Conservation (phyloP, 176 grass and related monocot species). For the Avena eriantha region DNA sequence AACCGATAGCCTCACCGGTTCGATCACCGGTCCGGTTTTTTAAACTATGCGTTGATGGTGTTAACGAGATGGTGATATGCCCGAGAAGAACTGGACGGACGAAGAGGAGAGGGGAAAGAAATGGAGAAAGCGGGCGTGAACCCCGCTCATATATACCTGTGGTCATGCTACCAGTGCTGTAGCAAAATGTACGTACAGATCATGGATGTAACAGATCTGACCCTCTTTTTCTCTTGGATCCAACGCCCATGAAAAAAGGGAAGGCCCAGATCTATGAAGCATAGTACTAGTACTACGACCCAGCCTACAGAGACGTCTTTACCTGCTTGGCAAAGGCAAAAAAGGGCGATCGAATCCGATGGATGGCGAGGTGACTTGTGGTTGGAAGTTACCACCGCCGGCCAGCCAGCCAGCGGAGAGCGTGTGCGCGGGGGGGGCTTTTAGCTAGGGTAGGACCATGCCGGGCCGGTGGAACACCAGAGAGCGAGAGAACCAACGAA, state of each 20-base stretch:
- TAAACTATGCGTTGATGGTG: too few species aligned
- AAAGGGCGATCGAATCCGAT: not conserved
- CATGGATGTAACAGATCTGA: not conserved
- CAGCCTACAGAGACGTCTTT: not conserved
- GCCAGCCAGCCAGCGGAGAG: not conserved
- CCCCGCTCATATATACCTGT: not conserved
- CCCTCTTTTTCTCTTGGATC: slow-evolving; percentile 6
- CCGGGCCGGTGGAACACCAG: not conserved
- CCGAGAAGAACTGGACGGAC: too few species aligned
- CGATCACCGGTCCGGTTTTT: too few species aligned
- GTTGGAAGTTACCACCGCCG: not conserved
- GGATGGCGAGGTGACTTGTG: slow-evolving; percentile 27
- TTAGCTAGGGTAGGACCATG: not conserved
- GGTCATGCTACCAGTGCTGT: not conserved
- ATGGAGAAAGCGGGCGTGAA: too few species aligned
- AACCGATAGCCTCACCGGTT: too few species aligned
- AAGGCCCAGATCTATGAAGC: not conserved
- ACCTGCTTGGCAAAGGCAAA: not conserved
- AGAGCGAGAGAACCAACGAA: not conserved
- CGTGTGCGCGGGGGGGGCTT: not conserved
- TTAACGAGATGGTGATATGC: too few species aligned
- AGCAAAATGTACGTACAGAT: not conserved
- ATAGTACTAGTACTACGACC: not conserved
- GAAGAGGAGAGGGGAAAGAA: too few species aligned
- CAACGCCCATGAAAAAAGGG: not conserved